Evolutionary conservation across 1,284 basidiomycete species (phyloP).

Genomic region (Ustilago crameri): DNA sequence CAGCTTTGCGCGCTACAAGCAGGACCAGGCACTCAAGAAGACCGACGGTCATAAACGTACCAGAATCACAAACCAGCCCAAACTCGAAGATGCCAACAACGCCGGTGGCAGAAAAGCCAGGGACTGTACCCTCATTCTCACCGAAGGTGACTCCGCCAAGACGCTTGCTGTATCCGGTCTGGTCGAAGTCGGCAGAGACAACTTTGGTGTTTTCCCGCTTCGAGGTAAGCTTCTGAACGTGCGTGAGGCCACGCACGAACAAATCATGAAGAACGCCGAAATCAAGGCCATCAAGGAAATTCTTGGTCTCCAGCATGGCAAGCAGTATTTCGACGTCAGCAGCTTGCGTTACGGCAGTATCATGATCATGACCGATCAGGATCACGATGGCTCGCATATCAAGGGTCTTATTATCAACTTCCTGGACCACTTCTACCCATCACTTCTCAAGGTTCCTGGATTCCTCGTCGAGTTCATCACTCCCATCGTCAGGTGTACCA

Average conservation of each 20-base stretch:
- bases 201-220: slow-evolving; percentile 96
- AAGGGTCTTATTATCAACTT: slow-evolving; percentile 99
- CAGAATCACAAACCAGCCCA: slow-evolving; percentile 84
- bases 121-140: slow-evolving; percentile 93
- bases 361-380: slow-evolving; percentile 99
- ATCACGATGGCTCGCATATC: slow-evolving; percentile 99
- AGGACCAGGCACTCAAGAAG: slow-evolving; percentile 94
- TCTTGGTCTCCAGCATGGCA: slow-evolving; percentile 92
- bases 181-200: slow-evolving; percentile 92
- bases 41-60: slow-evolving; percentile 91
- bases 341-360: slow-evolving; percentile 91
- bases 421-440: slow-evolving; percentile 96
- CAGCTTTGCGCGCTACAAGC: slow-evolving; percentile 96
- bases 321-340: slow-evolving; percentile 80
- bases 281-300: slow-evolving; percentile 98
- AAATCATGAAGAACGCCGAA: slow-evolving; percentile 98
- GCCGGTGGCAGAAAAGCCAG: slow-evolving; percentile 83
- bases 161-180: slow-evolving; percentile 93
- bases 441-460: slow-evolving; percentile 86
- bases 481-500: slow-evolving; percentile 87
- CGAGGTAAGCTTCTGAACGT: slow-evolving; percentile 98
- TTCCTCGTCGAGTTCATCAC: slow-evolving; percentile 99
- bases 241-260: slow-evolving; percentile 92
- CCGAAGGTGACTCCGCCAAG: slow-evolving; percentile 99
- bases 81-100: slow-evolving; percentile 97